A percentile compares a stretch with the other conserved stretches of the same genome.
phyloP scores from a whole-genome alignment of 2,329 filamentous ascomycete genomes.

The Ophiostoma perfectum region DNA sequence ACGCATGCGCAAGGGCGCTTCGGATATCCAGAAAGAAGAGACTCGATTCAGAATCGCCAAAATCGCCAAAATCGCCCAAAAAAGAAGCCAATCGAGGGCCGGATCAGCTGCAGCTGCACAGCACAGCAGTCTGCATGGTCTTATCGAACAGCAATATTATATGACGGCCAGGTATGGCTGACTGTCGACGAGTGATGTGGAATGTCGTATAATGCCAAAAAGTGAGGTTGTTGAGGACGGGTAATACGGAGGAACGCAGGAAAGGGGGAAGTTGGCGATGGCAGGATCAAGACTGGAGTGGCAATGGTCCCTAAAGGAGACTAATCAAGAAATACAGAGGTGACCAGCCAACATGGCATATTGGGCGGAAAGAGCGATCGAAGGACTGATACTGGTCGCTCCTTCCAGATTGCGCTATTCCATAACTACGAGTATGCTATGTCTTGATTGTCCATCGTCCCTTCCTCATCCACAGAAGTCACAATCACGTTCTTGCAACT shows the following conservation, averaged over 20 bases:
- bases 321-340: constrained; percentile 4
- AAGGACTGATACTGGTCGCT: neutral
- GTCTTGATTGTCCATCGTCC: no score
- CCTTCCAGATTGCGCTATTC: no score
- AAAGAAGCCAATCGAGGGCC: neutral
- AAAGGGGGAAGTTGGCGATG: constrained; percentile 7
- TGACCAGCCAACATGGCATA: constrained; percentile 1
- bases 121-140: neutral
- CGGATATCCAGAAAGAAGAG: neutral
- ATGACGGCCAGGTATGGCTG: neutral
- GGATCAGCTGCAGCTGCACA: neutral
- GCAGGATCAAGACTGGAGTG: neutral
- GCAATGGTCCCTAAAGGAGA: neutral
- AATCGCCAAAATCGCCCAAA: neutral
- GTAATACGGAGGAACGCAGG: neutral
- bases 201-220: neutral
- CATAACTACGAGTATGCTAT: no score
- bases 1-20: neutral
- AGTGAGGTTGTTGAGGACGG: neutral
- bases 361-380: neutral
- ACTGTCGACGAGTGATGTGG: neutral
- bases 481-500: no score
- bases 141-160: neutral
- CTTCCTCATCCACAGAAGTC: no score
- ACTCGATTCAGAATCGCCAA: neutral